These are phyloP conservation scores for Phyllosticta citriasiana DNA, from an alignment of 2,329 filamentous ascomycete species.

Conservation along the genomic window DNA sequence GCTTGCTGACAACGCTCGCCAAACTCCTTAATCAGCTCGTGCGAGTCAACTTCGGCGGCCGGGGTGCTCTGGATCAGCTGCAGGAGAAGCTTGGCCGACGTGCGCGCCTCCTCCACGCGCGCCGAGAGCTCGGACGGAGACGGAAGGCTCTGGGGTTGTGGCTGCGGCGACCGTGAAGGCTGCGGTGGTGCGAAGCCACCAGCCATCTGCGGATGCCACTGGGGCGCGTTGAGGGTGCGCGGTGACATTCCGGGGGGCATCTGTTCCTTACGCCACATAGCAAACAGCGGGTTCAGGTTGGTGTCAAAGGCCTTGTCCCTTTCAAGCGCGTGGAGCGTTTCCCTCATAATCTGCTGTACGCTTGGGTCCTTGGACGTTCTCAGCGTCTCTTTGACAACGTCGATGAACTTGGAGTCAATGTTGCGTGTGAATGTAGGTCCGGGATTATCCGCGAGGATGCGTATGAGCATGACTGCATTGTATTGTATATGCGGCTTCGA, in stretches of 20 bases:
- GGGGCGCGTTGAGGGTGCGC: slow-evolving; percentile 35
- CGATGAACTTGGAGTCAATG: slow-evolving; percentile 74
- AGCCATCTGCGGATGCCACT: slow-evolving; percentile 19
- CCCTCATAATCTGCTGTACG: slow-evolving; percentile 76
- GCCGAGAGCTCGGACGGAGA: slow-evolving; percentile 66
- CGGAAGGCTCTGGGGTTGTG: slow-evolving; percentile 37
- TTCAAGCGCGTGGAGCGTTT: slow-evolving; percentile 74
- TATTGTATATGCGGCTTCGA: slow-evolving; percentile 67
- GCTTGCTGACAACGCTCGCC: slow-evolving; percentile 75
- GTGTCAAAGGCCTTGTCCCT: slow-evolving; percentile 62
- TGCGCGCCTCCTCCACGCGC: slow-evolving; percentile 80
- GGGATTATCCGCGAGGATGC: slow-evolving; percentile 87
- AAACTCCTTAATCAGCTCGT: slow-evolving; percentile 92
- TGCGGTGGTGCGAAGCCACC: neutral
- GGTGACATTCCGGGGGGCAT: slow-evolving; percentile 16
- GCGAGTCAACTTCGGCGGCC: slow-evolving; percentile 60
- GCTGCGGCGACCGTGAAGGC: slow-evolving; percentile 8
- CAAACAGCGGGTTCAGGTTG: slow-evolving; percentile 57
- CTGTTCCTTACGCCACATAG: slow-evolving; percentile 70
- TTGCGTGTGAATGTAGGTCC: slow-evolving; percentile 85
- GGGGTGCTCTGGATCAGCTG: slow-evolving; percentile 85
- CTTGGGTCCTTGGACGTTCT: slow-evolving; percentile 60
- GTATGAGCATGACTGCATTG: slow-evolving; percentile 90
- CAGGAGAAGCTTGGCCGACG: slow-evolving; percentile 81
- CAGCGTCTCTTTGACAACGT: slow-evolving; percentile 64